Evolutionary conservation across 2,329 filamentous ascomycete genomes (phyloP).

Genomic region (Exophiala xenobiotica): DNA sequence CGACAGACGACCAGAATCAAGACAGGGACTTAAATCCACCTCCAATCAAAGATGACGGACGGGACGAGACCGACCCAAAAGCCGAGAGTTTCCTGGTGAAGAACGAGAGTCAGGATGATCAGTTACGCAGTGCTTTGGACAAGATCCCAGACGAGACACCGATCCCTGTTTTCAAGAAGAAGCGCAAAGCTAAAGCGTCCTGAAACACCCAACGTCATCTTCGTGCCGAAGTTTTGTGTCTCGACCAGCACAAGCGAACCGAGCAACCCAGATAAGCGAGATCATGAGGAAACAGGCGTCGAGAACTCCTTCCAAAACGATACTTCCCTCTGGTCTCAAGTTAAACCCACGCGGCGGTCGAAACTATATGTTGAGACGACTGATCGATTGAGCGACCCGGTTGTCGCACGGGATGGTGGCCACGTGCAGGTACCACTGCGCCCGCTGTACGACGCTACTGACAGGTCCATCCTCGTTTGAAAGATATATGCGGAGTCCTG

Average conservation of each 20-base stretch:
- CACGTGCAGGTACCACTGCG: slow-evolving; percentile 12
- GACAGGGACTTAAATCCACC: slow-evolving; percentile 7
- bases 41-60: slow-evolving; percentile 3
- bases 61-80: background rate
- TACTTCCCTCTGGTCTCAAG: slow-evolving; percentile 5
- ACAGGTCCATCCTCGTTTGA: slow-evolving; percentile 16
- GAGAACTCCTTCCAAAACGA: background rate
- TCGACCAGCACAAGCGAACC: slow-evolving; percentile 23
- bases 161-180: slow-evolving; percentile 49
- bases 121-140: slow-evolving; percentile 10
- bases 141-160: slow-evolving; percentile 28
- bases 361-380: slow-evolving; percentile 6
- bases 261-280: slow-evolving; percentile 23
- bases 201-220: slow-evolving; percentile 32
- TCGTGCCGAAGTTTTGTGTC: slow-evolving; percentile 4
- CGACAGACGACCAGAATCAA: slow-evolving; percentile 1
- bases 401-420: slow-evolving; percentile 14
- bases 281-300: slow-evolving; percentile 15
- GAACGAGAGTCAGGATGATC: slow-evolving; percentile 30
- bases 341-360: background rate
- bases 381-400: background rate
- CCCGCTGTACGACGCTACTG: slow-evolving; percentile 13
- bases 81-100: slow-evolving; percentile 26
- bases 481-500: slow-evolving; percentile 1
- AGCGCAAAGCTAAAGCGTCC: slow-evolving; percentile 48